A percentile compares a stretch with the other conserved stretches of the same genome.
phyloP scores from a whole-genome alignment of 768 basidiomycete species.

The Thelephora aurantiotincta region DNA sequence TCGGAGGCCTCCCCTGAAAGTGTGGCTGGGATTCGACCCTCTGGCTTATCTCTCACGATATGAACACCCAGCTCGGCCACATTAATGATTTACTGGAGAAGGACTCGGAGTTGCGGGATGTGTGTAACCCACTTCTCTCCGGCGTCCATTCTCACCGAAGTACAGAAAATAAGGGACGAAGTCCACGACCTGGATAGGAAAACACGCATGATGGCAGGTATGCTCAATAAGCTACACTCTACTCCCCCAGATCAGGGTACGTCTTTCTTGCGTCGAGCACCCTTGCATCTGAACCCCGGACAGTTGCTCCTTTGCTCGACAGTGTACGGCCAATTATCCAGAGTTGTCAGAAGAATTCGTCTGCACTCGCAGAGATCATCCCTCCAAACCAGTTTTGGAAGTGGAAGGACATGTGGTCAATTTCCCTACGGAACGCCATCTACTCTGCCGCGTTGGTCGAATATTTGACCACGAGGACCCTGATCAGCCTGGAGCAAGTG shows the following conservation, averaged over 20 bases:
- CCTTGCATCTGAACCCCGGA: neutral
- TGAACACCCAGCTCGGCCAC: conserved; percentile 23
- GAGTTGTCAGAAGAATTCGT: conserved; percentile 36
- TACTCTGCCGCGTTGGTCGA: conserved; percentile 53
- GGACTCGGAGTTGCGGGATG: conserved; percentile 55
- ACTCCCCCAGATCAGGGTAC: conserved; percentile 47
- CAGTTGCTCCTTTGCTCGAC: conserved; percentile 50
- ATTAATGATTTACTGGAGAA: conserved; percentile 47
- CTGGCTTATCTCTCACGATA: neutral
- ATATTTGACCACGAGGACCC: conserved; percentile 43
- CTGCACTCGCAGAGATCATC: conserved; percentile 40
- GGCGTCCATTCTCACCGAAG: neutral
- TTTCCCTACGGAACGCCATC: conserved; percentile 49
- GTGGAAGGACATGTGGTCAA: conserved; percentile 77
- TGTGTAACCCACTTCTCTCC: conserved; percentile 16
- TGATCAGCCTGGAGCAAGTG: conserved; percentile 41
- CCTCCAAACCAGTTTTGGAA: conserved; percentile 70
- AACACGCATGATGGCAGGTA: conserved; percentile 54
- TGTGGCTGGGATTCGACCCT: neutral
- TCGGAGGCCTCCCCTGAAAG: neutral
- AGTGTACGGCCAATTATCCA: conserved; percentile 39
- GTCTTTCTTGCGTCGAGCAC: conserved; percentile 8
- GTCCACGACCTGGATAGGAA: conserved; percentile 65
- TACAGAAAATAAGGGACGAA: conserved; percentile 69
- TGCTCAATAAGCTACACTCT: conserved; percentile 69